Percentiles rank a stretch among this genome's conserved stretches.
phyloP scores from a whole-genome alignment of 352 stramenopile species.

The Pythium brachiatum region DNA sequence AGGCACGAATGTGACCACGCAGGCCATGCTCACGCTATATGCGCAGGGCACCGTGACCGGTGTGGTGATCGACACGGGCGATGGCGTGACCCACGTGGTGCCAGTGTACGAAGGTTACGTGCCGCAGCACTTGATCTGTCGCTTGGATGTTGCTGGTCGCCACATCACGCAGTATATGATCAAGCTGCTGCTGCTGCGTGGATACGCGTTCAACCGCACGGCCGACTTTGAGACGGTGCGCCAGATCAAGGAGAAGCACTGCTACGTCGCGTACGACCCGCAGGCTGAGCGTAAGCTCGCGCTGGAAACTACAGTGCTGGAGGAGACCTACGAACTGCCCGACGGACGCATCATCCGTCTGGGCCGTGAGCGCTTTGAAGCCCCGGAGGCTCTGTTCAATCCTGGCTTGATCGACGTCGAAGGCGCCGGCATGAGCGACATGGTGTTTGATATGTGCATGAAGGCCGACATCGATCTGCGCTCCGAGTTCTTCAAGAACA shows the following conservation, averaged over 20 bases:
- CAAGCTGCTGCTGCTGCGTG: slow-evolving; percentile 89
- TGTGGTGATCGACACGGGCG: slow-evolving; percentile 91
- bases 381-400: slow-evolving; percentile 96
- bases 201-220: slow-evolving; percentile 91
- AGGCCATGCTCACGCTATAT: slow-evolving; percentile 94
- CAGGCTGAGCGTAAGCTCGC: slow-evolving; percentile 81
- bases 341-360: slow-evolving; percentile 96
- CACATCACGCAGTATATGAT: slow-evolving; percentile 96
- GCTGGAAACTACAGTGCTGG: slow-evolving; percentile 90
- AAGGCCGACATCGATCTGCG: slow-evolving; percentile 95
- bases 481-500: slow-evolving; percentile 98
- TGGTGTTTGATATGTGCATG: slow-evolving; percentile 98
- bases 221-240: slow-evolving; percentile 92
- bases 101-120: slow-evolving; percentile 91
- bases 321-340: slow-evolving; percentile 93
- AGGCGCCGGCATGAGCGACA: slow-evolving; percentile 92
- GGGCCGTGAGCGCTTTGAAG: slow-evolving; percentile 94
- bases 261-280: slow-evolving; percentile 92
- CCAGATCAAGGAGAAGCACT: slow-evolving; percentile 94
- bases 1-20: slow-evolving; percentile 88
- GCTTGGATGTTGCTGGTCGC: slow-evolving; percentile 89
- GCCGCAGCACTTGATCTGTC: slow-evolving; percentile 86
- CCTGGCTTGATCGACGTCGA: slow-evolving; percentile 97
- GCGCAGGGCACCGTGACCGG: slow-evolving; percentile 88
- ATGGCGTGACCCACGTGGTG: slow-evolving; percentile 93